Evolutionary conservation across 1,139 yeast genomes (phyloP), one percentile per base, ranked within the genome.

Genomic region (Scheffersomyces parashehatae): DNA sequence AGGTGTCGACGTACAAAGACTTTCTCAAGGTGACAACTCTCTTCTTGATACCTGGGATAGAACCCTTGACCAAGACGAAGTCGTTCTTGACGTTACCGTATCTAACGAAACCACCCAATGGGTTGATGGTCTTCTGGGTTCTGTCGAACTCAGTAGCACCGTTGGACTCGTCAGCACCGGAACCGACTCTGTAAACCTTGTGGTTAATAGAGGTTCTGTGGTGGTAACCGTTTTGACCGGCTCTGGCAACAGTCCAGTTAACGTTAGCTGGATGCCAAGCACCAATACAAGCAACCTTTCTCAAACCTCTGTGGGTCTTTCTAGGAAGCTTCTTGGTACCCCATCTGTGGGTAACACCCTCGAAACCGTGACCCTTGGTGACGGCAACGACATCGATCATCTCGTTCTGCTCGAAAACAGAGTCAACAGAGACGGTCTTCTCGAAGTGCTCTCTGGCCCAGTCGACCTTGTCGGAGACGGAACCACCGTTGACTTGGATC

Each of bases 191-290:
- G 97, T 93, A 93, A 74, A 93, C 83, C 89, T 93, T 93, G 96
- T 95, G 99, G 97, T 93, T 95, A 77, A 91, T 87, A 59, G 99
- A 93, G 70, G 99, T 93, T 88, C 99, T 91, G 95, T 90, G 97
- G 82, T 93, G 99, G 96, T 88, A 93, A 89, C 99, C 99, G 83
- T 86, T 89, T 85, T 93, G 99, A 93, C 99, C 99, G 68, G 99
- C 97, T 82, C 99, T 90, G 68, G 99, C 98, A 79, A 93, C 99
- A 72, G 98, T 88, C 96, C 96, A 93, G 80, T 85, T 82, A 73
- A 93, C 99, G 83, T 93, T 96, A 81, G 97, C 87, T 79, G 99
- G 99, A 83, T 93, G 99, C 99, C 99, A 93, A 73, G 99, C 97
- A 86, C 99, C 99, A 72, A 93, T 95, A 90, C 99, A 93, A 73